A percentile compares a stretch with the other conserved stretches of the same genome.
Evolutionary conservation across 257 asterid genomes (phyloP).

Genomic region (Lantana camara): DNA sequence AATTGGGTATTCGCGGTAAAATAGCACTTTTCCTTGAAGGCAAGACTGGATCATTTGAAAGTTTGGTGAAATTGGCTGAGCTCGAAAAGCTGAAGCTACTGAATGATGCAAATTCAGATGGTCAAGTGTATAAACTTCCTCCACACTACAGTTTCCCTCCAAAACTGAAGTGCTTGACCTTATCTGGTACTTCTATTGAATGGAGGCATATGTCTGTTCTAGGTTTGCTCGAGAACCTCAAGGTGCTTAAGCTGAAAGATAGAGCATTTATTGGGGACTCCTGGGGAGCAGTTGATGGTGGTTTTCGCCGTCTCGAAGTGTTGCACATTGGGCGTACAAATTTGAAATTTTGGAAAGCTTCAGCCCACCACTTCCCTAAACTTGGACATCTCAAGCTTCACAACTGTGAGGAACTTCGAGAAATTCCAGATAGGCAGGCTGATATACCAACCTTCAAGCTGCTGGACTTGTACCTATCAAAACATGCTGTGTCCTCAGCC

Average conservation of each 20-base stretch:
- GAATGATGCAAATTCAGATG: constrained; percentile 18
- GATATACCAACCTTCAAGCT: neutral
- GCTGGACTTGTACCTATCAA: neutral
- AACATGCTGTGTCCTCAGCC: neutral
- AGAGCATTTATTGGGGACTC: no score
- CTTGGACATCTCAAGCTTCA: neutral
- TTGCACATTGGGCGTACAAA: constrained; percentile 6
- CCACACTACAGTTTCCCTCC: no score
- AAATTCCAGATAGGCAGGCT: neutral
- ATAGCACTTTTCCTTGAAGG: constrained; percentile 19
- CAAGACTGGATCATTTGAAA: neutral
- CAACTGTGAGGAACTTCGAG: neutral
- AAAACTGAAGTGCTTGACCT: no score
- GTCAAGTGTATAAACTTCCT: neutral
- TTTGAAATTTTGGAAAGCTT: neutral
- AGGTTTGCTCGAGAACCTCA: no score
- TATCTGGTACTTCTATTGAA: no score
- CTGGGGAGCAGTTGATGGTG: neutral
- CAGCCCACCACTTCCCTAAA: neutral
- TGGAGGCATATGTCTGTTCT: no score
- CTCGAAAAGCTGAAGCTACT: constrained; percentile 37
- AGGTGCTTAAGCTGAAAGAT: no score
- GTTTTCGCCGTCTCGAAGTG: neutral
- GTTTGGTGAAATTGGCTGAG: constrained; percentile 2
- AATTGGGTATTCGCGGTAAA: constrained; percentile 35